A percentile compares a stretch with the other conserved stretches of the same genome.
Conservation (phyloP, 129 eudicot genomes). For the Heracleum sosnowskyi region DNA sequence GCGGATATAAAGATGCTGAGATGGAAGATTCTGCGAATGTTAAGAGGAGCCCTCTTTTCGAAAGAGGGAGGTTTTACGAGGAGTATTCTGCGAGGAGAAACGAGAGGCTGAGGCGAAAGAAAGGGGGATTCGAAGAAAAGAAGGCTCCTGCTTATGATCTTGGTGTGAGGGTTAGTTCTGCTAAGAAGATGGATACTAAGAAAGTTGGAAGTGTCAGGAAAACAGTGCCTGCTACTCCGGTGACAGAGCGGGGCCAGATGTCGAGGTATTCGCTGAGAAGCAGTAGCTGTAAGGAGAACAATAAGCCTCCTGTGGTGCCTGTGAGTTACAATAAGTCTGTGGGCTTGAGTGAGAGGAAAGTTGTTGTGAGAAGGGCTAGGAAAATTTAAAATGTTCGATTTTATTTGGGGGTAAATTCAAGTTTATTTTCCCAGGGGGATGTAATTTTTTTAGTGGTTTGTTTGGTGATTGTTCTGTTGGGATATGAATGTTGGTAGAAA, state of each 20-base stretch:
- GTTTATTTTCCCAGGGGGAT: background rate
- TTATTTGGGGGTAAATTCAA: background rate
- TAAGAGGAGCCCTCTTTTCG: conserved; percentile 38
- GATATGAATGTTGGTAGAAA: background rate
- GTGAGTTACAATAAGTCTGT: conserved; percentile 15
- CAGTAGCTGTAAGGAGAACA: conserved; percentile 44
- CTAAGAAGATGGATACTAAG: conserved; percentile 47
- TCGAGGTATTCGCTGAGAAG: conserved; percentile 72
- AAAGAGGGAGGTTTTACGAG: conserved; percentile 80
- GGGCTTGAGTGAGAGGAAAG: conserved; percentile 27
- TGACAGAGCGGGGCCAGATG: conserved; percentile 41
- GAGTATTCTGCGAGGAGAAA: conserved; percentile 68
- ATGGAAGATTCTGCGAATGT: conserved; percentile 11
- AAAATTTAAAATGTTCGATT: conserved; percentile 14
- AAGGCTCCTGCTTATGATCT: conserved; percentile 46
- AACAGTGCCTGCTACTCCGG: conserved; percentile 32
- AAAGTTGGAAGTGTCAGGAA: conserved; percentile 44
- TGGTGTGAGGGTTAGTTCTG: conserved; percentile 63
- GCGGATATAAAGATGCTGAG: conserved; percentile 23
- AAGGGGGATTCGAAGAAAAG: conserved; percentile 29
- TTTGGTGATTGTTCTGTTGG: background rate
- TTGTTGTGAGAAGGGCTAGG: conserved; percentile 33
- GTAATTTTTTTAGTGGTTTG: background rate
- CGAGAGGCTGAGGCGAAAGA: conserved; percentile 67
- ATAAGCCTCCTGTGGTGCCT: conserved; percentile 62